Evolutionary conservation across 2,329 filamentous ascomycete genomes (phyloP).

Genomic region (Golovinomyces cichoracearum): DNA sequence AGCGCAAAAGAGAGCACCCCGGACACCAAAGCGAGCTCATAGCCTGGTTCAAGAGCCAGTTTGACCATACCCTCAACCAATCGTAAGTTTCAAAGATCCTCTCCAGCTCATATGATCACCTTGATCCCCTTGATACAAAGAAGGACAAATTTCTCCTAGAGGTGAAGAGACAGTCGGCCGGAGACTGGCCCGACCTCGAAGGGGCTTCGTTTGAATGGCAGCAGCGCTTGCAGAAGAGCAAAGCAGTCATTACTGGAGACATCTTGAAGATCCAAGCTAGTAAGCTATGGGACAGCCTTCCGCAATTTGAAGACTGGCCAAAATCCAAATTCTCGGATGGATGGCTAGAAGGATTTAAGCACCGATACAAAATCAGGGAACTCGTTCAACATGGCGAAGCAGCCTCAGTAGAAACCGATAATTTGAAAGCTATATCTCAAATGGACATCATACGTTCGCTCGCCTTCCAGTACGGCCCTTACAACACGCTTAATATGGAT

Average conservation of each 20-base stretch:
- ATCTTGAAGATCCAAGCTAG: constrained; percentile 2
- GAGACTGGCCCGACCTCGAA: constrained; percentile 1
- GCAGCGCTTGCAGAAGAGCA: constrained; percentile 2
- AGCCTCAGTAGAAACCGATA: neutral
- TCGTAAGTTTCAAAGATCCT: too few relatives aligned
- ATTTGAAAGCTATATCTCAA: neutral
- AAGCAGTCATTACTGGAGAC: constrained; percentile 2
- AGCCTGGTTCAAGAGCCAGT: too few relatives aligned
- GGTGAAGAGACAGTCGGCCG: too few relatives aligned
- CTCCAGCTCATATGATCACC: too few relatives aligned
- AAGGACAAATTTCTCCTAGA: too few relatives aligned
- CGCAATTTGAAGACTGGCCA: neutral
- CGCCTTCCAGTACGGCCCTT: neutral
- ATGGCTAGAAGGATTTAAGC: constrained; percentile 3
- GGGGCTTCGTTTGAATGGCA: constrained; percentile 1
- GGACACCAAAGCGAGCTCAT: too few relatives aligned
- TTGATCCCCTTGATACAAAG: too few relatives aligned
- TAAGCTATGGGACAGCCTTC: neutral
- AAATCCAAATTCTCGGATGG: constrained; percentile 2
- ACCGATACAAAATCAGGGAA: constrained; percentile 2
- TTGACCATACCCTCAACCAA: too few relatives aligned
- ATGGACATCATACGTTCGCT: neutral
- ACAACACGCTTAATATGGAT: neutral
- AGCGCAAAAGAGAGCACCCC: too few relatives aligned
- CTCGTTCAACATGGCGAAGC: constrained; percentile 1